Evolutionary conservation across 2,329 filamentous ascomycete genomes (phyloP).

Genomic region (Endoconidiophora polonica): DNA sequence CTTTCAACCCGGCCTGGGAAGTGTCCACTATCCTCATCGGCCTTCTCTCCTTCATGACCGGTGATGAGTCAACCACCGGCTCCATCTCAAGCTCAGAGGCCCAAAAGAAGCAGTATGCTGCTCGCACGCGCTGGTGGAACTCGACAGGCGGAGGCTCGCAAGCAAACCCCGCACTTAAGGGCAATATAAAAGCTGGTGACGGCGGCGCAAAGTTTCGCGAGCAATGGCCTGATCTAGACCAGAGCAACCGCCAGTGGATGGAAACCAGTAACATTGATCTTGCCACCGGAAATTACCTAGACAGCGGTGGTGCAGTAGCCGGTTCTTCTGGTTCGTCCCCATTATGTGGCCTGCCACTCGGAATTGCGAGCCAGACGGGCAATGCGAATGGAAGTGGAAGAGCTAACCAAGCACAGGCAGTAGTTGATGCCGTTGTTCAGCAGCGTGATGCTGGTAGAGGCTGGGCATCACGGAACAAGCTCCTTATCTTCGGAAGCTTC

Average conservation of each 20-base stretch:
- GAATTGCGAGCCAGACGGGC: slow-evolving; percentile 45
- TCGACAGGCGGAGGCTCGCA: slow-evolving; percentile 74
- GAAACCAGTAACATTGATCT: slow-evolving; percentile 64
- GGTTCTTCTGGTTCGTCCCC: slow-evolving; percentile 20
- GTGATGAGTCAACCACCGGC: slow-evolving; percentile 95
- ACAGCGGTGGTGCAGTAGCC: slow-evolving; percentile 18
- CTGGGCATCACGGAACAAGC: slow-evolving; percentile 68
- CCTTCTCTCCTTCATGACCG: slow-evolving; percentile 92
- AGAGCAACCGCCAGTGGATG: slow-evolving; percentile 88
- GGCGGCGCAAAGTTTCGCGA: slow-evolving; percentile 76
- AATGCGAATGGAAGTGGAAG: slow-evolving; percentile 7
- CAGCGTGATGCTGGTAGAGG: slow-evolving; percentile 65
- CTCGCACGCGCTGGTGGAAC: slow-evolving; percentile 86
- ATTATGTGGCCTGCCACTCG: slow-evolving; percentile 35
- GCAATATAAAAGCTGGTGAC: slow-evolving; percentile 80
- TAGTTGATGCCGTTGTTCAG: slow-evolving; percentile 64
- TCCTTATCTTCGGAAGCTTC: slow-evolving; percentile 50
- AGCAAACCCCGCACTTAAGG: slow-evolving; percentile 40
- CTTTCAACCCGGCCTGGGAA: slow-evolving; percentile 97
- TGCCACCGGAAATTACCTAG: slow-evolving; percentile 46
- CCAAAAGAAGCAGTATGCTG: slow-evolving; percentile 64
- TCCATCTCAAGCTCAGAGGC: slow-evolving; percentile 60
- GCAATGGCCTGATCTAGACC: slow-evolving; percentile 81
- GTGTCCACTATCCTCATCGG: slow-evolving; percentile 93
- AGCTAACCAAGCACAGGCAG: slow-evolving; percentile 37